Conservation (phyloP, 768 basidiomycete species). For the Tulasnella calospora region DNA sequence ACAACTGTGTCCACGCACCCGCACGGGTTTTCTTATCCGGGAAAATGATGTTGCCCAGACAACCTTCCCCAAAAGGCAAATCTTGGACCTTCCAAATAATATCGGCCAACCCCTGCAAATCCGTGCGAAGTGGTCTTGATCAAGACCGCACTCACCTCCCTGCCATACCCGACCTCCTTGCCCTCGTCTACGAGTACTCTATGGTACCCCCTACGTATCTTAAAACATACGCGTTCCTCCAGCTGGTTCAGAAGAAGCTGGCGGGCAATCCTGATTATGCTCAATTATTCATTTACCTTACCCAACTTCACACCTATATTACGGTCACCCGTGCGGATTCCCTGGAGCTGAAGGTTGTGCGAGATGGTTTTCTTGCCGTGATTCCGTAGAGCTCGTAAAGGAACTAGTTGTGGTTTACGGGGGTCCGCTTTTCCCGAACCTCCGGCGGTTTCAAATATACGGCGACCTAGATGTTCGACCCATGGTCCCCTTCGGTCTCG, state of each 20-base stretch:
- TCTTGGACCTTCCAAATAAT: neutral
- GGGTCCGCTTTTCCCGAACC: neutral
- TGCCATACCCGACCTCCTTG: no score
- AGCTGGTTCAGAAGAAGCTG: neutral
- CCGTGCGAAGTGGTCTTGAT: no score
- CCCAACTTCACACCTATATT: neutral
- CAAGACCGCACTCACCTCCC: no score
- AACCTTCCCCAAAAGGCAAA: neutral
- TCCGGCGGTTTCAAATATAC: neutral
- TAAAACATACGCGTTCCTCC: neutral
- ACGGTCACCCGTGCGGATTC: neutral
- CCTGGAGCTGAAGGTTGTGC: neutral
- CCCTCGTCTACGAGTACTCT: no score
- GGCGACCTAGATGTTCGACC: neutral
- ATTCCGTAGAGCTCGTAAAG: neutral
- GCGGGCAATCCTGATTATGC: neutral
- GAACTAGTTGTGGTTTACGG: neutral
- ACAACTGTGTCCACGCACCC: no score
- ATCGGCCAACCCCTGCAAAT: neutral
- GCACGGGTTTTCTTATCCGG: no score
- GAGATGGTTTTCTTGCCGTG: neutral
- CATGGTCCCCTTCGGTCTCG: neutral
- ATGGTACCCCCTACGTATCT: neutral
- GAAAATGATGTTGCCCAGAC: neutral
- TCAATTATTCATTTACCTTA: neutral